A percentile compares a stretch with the other conserved stretches of the same genome.
These are phyloP conservation scores for Eucalyptus fibrosa DNA, from an alignment of 345 rosid species.

Conservation along the genomic window DNA sequence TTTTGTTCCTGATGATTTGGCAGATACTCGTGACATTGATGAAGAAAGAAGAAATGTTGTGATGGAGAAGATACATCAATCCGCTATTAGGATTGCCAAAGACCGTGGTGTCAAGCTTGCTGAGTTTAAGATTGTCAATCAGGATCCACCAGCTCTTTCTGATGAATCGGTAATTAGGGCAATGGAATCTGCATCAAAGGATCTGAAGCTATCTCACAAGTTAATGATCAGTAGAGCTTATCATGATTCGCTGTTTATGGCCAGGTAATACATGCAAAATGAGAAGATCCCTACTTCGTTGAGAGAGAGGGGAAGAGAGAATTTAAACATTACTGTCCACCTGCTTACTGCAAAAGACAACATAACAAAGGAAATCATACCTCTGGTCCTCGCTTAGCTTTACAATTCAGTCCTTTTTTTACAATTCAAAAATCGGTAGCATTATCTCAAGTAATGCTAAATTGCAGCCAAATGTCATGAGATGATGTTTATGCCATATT, in stretches of 20 bases:
- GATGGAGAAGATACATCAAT: conserved; percentile 61
- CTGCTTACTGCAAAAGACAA: not conserved
- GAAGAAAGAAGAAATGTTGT: conserved; percentile 68
- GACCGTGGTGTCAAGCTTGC: conserved; percentile 52
- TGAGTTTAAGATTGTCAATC: conserved; percentile 81
- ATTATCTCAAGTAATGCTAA: not conserved
- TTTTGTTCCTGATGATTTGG: not conserved
- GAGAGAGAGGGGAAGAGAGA: not conserved
- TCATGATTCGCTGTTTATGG: conserved; percentile 94
- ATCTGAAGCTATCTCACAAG: conserved; percentile 62
- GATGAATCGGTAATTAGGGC: conserved; percentile 54
- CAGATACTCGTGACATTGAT: conserved; percentile 86
- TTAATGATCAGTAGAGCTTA: conserved; percentile 95
- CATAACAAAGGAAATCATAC: not conserved
- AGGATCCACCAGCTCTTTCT: conserved; percentile 88
- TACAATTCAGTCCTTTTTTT: not conserved
- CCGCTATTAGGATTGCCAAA: conserved; percentile 52
- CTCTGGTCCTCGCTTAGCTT: not conserved
- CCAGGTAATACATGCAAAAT: conserved; percentile 44
- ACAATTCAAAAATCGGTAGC: not conserved
- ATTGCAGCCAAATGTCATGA: not conserved
- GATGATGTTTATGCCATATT: not conserved
- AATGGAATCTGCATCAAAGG: conserved; percentile 54
- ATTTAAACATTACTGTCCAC: not conserved
- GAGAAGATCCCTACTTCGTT: not conserved